Percentiles rank a stretch among this genome's conserved stretches.
Evolutionary conservation across 2,329 filamentous ascomycete species (phyloP).

Genomic region (Trichoderma asperellum): DNA sequence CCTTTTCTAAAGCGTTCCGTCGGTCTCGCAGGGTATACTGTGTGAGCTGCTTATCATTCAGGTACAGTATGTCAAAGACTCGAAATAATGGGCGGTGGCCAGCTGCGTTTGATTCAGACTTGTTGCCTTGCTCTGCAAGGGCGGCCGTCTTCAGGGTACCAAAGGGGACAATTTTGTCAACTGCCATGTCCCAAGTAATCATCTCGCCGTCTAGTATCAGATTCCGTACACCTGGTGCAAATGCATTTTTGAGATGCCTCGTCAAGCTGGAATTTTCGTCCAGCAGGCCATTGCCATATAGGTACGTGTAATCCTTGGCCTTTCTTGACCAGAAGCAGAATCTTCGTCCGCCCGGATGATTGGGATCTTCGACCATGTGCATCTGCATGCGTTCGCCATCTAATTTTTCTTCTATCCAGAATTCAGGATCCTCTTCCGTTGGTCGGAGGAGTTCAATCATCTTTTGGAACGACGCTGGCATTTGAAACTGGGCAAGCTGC

Average conservation of each 20-base stretch:
- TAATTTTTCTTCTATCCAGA: constrained; percentile 98
- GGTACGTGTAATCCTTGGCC: constrained; percentile 92
- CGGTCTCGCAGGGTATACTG: constrained; percentile 83
- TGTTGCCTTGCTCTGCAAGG: constrained; percentile 70
- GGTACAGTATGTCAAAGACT: constrained; percentile 87
- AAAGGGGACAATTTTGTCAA: constrained; percentile 85
- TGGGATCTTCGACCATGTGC: constrained; percentile 78
- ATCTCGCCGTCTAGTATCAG: constrained; percentile 96
- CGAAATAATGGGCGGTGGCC: constrained; percentile 72
- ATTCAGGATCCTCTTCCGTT: constrained; percentile 72
- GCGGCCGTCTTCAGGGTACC: constrained; percentile 93
- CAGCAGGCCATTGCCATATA: constrained; percentile 79
- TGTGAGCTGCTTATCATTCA: constrained; percentile 81
- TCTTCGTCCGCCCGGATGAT: constrained; percentile 66
- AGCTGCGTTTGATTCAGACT: constrained; percentile 56
- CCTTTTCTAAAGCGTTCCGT: constrained; percentile 71
- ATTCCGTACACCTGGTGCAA: constrained; percentile 76
- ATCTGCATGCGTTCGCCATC: constrained; percentile 97
- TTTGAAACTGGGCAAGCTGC: constrained; percentile 90
- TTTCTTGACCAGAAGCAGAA: constrained; percentile 96
- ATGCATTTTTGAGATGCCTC: constrained; percentile 75
- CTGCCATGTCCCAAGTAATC: constrained; percentile 93
- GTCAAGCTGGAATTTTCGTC: constrained; percentile 80
- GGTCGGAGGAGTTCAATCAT: constrained; percentile 71
- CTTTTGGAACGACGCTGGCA: constrained; percentile 73